phyloP scores from a whole-genome alignment of 306 rosid species.

The Castanea sativa region DNA sequence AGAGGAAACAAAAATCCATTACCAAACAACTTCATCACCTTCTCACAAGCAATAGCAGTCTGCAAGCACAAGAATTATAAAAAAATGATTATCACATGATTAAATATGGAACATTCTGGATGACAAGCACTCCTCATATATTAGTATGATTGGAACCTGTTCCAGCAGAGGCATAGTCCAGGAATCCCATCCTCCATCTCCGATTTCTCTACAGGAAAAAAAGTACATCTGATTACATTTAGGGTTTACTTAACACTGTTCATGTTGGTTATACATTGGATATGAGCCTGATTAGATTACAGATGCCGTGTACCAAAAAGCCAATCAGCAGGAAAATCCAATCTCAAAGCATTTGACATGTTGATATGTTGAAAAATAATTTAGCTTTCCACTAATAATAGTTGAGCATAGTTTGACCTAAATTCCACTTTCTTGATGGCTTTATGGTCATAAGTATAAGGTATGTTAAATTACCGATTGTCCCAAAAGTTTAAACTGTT shows the following conservation, averaged over 20 bases:
- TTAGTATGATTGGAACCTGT: constrained; percentile 46
- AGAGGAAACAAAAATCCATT: constrained; percentile 9
- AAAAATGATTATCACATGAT: constrained; percentile 19
- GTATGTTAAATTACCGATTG: too few species aligned
- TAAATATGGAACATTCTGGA: constrained; percentile 19
- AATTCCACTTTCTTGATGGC: background rate
- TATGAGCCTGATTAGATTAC: background rate
- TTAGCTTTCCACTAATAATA: background rate
- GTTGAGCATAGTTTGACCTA: background rate
- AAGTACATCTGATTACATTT: constrained; percentile 17
- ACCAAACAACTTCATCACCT: constrained; percentile 60
- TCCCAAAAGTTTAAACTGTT: too few species aligned
- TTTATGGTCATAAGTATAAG: background rate
- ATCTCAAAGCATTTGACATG: background rate
- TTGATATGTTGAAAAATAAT: background rate
- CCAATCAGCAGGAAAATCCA: background rate
- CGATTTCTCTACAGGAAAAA: constrained; percentile 56
- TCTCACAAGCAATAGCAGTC: constrained; percentile 66
- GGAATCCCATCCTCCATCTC: constrained; percentile 71
- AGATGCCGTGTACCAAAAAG: background rate
- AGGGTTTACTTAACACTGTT: constrained; percentile 2
- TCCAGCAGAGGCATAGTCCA: constrained; percentile 64
- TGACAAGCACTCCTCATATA: constrained; percentile 2
- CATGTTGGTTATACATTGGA: background rate
- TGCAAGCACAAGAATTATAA: constrained; percentile 39